A percentile compares a stretch with the other conserved stretches of the same genome.
phyloP scores from a whole-genome alignment of 768 basidiomycete genomes.

The Suillus bovinus region DNA sequence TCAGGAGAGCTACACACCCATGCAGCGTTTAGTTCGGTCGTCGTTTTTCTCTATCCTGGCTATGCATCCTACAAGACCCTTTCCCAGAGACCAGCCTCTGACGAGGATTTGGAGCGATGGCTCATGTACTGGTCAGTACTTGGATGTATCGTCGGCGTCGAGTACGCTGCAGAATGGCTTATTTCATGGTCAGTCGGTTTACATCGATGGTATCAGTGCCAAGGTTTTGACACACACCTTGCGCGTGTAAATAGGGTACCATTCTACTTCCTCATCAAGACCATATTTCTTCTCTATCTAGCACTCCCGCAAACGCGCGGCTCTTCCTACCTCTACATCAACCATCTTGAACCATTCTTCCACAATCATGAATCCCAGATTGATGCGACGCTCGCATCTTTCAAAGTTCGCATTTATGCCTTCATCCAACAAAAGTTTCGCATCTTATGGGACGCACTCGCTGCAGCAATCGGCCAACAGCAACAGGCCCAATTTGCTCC shows the following conservation, averaged over 20 bases:
- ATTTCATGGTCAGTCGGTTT: conserved; percentile 69
- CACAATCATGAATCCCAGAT: conserved; percentile 81
- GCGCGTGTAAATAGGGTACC: conserved; percentile 58
- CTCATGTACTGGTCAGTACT: conserved; percentile 97
- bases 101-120: conserved; percentile 89
- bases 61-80: conserved; percentile 98
- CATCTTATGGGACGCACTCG: conserved; percentile 64
- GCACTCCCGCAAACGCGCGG: conserved; percentile 89
- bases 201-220: conserved; percentile 7
- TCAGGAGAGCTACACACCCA: not conserved
- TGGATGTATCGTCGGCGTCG: conserved; percentile 77
- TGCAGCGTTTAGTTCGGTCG: conserved; percentile 50
- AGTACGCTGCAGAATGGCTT: conserved; percentile 85
- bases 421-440: conserved; percentile 67
- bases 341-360: conserved; percentile 83
- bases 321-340: conserved; percentile 79
- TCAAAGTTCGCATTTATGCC: conserved; percentile 57
- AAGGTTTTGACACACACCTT: not conserved
- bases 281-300: conserved; percentile 84
- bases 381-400: conserved; percentile 71
- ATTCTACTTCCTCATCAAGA: conserved; percentile 83
- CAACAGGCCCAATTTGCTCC: conserved; percentile 26
- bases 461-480: conserved; percentile 48
- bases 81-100: conserved; percentile 81
- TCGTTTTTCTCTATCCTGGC: conserved; percentile 87